A percentile compares a stretch with the other conserved stretches of the same genome.
Evolutionary conservation across 2,329 filamentous ascomycete genomes (phyloP).

Genomic region (Hawksworthiomyces lignivorus): DNA sequence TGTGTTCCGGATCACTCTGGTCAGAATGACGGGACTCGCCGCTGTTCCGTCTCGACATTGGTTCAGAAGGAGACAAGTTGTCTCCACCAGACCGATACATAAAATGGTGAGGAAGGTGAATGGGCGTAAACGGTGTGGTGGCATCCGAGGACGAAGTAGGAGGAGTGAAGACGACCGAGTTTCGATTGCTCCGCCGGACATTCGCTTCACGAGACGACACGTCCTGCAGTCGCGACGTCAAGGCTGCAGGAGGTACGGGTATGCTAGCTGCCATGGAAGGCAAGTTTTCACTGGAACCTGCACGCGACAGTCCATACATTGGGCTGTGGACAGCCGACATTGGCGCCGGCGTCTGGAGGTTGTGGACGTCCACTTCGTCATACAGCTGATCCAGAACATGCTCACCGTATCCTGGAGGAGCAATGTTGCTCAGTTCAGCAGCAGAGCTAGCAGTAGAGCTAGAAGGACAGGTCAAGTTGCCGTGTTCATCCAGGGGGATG

Average conservation of each 20-base stretch:
- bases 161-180: constrained; percentile 27
- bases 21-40: constrained; percentile 40
- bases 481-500: constrained; percentile 79
- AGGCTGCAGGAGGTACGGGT: constrained; percentile 41
- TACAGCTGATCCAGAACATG: constrained; percentile 88
- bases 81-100: constrained; percentile 27
- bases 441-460: constrained; percentile 42
- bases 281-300: constrained; percentile 76
- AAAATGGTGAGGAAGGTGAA: constrained; percentile 21
- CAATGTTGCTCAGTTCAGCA: constrained; percentile 53
- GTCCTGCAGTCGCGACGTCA: constrained; percentile 62
- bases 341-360: constrained; percentile 69
- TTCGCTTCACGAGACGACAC: constrained; percentile 38
- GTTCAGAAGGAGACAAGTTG: constrained; percentile 26
- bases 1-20: constrained; percentile 48
- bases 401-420: constrained; percentile 87
- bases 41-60: constrained; percentile 47
- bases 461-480: constrained; percentile 59
- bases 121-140: constrained; percentile 32
- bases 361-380: constrained; percentile 72
- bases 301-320: constrained; percentile 61
- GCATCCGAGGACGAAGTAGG: constrained; percentile 30
- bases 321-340: constrained; percentile 75
- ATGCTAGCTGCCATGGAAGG: constrained; percentile 45
- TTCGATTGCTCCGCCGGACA: constrained; percentile 34